Evolutionary conservation across 345 rosid genomes (phyloP).

Genomic region (Eutrema heterophyllum): DNA sequence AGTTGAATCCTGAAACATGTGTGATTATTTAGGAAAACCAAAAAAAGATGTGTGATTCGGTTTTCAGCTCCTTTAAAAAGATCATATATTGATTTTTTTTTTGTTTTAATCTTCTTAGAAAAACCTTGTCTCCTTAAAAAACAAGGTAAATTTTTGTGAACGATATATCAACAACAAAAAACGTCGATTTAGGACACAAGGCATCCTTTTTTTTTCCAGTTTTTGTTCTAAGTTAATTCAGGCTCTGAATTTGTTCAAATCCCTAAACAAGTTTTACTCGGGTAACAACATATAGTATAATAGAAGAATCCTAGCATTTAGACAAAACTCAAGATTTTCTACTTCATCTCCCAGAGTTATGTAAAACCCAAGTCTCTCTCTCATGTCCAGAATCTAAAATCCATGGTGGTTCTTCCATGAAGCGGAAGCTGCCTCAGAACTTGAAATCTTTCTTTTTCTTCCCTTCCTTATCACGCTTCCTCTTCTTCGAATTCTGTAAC

Average conservation of each 20-base stretch:
- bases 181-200: neutral
- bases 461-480: slow-evolving; percentile 95
- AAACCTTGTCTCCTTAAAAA: no score
- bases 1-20: no score
- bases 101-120: no score
- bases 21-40: no score
- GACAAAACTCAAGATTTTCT: neutral
- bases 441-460: slow-evolving; percentile 96
- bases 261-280: neutral
- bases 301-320: neutral
- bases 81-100: no score
- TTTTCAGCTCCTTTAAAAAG: no score
- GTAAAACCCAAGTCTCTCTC: neutral
- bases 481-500: slow-evolving; percentile 84
- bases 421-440: slow-evolving; percentile 32
- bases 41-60: no score
- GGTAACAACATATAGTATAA: neutral
- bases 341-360: neutral
- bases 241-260: neutral
- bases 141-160: no score
- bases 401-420: no score
- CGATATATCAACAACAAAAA: neutral
- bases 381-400: neutral
- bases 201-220: neutral
- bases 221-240: neutral